Conservation (phyloP, 164 flowering plant genomes). For the Vitis riparia region DNA sequence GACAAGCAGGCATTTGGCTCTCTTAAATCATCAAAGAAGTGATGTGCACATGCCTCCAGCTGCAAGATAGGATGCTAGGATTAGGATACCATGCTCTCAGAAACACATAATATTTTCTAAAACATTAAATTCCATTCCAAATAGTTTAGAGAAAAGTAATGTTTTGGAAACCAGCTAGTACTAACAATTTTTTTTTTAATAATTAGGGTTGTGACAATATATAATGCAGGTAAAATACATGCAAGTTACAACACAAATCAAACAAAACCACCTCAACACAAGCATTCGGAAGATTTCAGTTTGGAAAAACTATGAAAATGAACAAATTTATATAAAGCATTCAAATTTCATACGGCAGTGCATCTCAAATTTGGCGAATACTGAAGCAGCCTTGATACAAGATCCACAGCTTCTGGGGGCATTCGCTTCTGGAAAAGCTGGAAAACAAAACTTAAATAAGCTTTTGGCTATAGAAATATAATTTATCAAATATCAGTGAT, state of each 20-base stretch:
- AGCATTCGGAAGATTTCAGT: neutral
- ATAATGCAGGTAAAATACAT: no score
- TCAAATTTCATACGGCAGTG: constrained; percentile 69
- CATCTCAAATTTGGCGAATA: constrained; percentile 91
- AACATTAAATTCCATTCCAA: neutral
- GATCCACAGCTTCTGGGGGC: constrained; percentile 96
- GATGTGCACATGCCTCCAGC: constrained; percentile 95
- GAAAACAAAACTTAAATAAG: constrained; percentile 9
- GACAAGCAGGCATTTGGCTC: constrained; percentile 72
- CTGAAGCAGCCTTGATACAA: constrained; percentile 93
- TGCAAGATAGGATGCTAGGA: constrained; percentile 18
- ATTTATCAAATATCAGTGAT: neutral
- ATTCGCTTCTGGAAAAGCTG: constrained; percentile 83
- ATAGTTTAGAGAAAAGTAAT: neutral
- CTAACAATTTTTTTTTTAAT: no score
- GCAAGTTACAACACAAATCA: no score
- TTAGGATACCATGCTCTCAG: neutral
- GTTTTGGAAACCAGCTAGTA: neutral
- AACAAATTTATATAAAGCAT: neutral
- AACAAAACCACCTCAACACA: no score
- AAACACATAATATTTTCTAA: neutral
- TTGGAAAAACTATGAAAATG: neutral
- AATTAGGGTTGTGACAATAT: no score
- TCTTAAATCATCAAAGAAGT: constrained; percentile 85
- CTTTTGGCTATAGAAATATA: neutral